Conservation (phyloP, 2,329 filamentous ascomycete genomes). For the Cyclaneusma minus region DNA sequence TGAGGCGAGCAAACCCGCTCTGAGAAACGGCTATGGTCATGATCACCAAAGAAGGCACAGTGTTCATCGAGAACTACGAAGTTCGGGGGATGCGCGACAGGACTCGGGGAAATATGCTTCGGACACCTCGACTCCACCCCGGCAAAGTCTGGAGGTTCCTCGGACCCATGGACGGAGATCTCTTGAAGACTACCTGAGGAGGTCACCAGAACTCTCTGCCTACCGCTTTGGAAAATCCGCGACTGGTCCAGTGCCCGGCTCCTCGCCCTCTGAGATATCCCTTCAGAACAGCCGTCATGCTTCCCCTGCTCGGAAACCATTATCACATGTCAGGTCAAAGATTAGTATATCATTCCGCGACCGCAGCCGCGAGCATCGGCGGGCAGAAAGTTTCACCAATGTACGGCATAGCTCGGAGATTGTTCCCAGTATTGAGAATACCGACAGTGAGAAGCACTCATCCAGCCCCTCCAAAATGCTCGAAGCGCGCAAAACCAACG, state of each 20-base stretch:
- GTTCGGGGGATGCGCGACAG: slow-evolving; percentile 9
- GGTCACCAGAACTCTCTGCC: too few species aligned
- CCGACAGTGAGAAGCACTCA: slow-evolving; percentile 10
- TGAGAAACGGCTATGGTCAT: slow-evolving; percentile 2
- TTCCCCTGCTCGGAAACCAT: slow-evolving; percentile 48
- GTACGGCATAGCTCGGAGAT: too few species aligned
- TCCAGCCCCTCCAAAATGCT: slow-evolving; percentile 24
- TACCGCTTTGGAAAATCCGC: too few species aligned
- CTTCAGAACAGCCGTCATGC: slow-evolving; percentile 43
- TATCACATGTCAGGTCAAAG: slow-evolving; percentile 24
- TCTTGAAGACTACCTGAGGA: slow-evolving; percentile 24
- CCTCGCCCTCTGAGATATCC: too few species aligned
- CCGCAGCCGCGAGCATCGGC: too few species aligned
- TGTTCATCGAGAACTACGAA: slow-evolving; percentile 1
- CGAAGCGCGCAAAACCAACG: slow-evolving; percentile 23
- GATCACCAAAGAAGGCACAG: neutral
- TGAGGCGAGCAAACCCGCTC: slow-evolving; percentile 7
- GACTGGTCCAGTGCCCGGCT: too few species aligned
- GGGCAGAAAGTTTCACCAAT: too few species aligned
- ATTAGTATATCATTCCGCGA: slow-evolving; percentile 20
- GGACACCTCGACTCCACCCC: slow-evolving; percentile 10
- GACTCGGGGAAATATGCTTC: slow-evolving; percentile 7
- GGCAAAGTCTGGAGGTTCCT: slow-evolving; percentile 33
- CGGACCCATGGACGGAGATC: slow-evolving; percentile 20
- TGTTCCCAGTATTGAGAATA: slow-evolving; percentile 6